Evolutionary conservation across 2,329 filamentous ascomycete species (phyloP).

Genomic region (Kalaharituber pfeilii): DNA sequence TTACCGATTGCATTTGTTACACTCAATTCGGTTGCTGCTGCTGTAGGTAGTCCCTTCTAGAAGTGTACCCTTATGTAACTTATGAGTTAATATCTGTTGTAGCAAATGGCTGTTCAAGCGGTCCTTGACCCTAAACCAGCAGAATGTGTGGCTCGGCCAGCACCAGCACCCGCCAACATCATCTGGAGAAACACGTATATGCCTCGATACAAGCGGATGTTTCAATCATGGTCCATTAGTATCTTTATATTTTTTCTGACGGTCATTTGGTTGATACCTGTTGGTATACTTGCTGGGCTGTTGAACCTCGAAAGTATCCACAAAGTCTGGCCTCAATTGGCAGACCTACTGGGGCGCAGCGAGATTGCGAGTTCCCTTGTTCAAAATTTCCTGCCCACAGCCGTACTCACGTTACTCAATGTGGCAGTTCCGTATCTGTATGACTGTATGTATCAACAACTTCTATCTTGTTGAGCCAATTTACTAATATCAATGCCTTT

Average conservation of each 20-base stretch:
- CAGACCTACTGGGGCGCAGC: conserved; percentile 48
- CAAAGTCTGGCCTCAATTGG: conserved; percentile 53
- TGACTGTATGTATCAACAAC: conserved; percentile 43
- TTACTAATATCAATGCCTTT: background rate
- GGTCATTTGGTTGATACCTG: conserved; percentile 70
- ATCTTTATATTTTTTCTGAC: conserved; percentile 66
- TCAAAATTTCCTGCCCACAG: conserved; percentile 71
- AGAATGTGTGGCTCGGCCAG: conserved; percentile 65
- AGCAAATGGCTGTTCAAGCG: conserved; percentile 91
- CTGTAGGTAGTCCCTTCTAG: conserved; percentile 24
- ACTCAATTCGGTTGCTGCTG: conserved; percentile 84
- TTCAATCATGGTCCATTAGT: conserved; percentile 70
- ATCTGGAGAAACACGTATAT: conserved; percentile 90
- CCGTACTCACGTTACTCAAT: conserved; percentile 72
- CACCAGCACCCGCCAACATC: conserved; percentile 80
- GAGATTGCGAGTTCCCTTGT: conserved; percentile 57
- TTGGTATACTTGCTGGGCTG: conserved; percentile 60
- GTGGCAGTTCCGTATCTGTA: conserved; percentile 85
- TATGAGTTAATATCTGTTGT: background rate
- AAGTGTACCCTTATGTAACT: background rate
- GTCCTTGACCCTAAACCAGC: conserved; percentile 80
- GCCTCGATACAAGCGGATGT: conserved; percentile 51
- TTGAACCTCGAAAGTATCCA: conserved; percentile 67
- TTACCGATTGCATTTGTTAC: conserved; percentile 87
- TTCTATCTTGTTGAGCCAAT: background rate